Percentiles rank a stretch among this genome's conserved stretches.
phyloP scores from a whole-genome alignment of 2,329 filamentous ascomycete genomes.

The Fusarium concolor region DNA sequence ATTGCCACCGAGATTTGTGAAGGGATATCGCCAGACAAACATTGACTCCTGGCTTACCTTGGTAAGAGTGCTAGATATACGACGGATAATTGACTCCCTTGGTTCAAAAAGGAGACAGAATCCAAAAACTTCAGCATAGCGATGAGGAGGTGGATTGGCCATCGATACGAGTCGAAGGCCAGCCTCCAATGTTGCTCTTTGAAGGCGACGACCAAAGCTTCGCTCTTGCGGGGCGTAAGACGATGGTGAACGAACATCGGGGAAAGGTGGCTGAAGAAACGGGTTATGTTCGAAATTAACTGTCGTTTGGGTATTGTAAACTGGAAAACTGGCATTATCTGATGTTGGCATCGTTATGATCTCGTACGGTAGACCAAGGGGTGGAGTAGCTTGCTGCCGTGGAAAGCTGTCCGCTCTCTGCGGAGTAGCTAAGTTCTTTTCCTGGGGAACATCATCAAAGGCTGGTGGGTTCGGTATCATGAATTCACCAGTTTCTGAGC shows the following conservation, averaged over 20 bases:
- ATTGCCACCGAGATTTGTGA: conserved; percentile 74
- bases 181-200: conserved; percentile 72
- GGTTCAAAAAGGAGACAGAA: conserved; percentile 74
- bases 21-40: conserved; percentile 69
- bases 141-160: conserved; percentile 59
- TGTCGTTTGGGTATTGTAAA: conserved; percentile 44
- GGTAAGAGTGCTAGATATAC: conserved; percentile 52
- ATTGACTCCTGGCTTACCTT: conserved; percentile 58
- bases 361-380: conserved; percentile 54
- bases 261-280: conserved; percentile 46
- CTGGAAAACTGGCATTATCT: conserved; percentile 66
- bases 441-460: neutral
- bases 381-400: conserved; percentile 37
- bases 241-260: conserved; percentile 56
- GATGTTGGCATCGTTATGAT: conserved; percentile 63
- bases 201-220: conserved; percentile 77
- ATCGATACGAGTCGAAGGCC: conserved; percentile 68
- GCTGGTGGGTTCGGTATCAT: neutral
- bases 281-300: conserved; percentile 33
- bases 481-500: conserved; percentile 9
- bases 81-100: conserved; percentile 59
- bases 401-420: conserved; percentile 14
- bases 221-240: conserved; percentile 73
- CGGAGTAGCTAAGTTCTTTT: conserved; percentile 20
- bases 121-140: conserved; percentile 71